Conservation (phyloP, 768 basidiomycete genomes). For the Cystofilobasidium capitatum region DNA sequence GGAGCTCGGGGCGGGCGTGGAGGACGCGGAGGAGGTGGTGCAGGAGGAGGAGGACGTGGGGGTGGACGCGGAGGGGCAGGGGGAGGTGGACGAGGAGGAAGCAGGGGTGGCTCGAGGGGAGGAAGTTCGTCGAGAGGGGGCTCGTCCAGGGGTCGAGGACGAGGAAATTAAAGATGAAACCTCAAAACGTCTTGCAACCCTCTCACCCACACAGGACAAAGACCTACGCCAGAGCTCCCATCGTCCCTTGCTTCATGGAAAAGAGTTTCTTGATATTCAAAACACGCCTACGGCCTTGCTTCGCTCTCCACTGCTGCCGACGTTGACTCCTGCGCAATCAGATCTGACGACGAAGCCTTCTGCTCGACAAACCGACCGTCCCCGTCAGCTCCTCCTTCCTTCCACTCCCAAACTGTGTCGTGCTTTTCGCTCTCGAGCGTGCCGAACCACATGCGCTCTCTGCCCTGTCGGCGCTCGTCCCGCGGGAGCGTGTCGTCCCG, state of each 20-base stretch:
- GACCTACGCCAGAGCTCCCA: not conserved
- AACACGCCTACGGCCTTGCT: not conserved
- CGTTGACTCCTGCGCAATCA: no score
- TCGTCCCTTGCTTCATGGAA: not conserved
- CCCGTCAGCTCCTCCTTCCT: not conserved
- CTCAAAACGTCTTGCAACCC: no score
- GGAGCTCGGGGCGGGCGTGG: slow-evolving; percentile 7
- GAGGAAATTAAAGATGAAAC: not conserved
- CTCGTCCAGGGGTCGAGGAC: not conserved
- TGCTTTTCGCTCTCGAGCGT: not conserved
- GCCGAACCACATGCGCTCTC: slow-evolving; percentile 64
- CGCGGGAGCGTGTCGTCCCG: slow-evolving; percentile 79
- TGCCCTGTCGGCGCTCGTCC: slow-evolving; percentile 59
- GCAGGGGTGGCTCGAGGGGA: slow-evolving; percentile 10
- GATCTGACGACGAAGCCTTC: not conserved
- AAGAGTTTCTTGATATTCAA: not conserved
- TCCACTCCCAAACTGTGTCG: not conserved
- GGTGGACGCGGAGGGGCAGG: not conserved
- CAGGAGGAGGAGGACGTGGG: not conserved
- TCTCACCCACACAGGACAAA: no score
- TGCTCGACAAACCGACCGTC: slow-evolving; percentile 4
- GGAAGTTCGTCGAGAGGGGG: slow-evolving; percentile 1
- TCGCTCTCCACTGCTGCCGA: not conserved
- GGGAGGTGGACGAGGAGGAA: not conserved
- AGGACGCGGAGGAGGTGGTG: not conserved